Base-by-base conservation (phyloP, 148 eudicot genomes). In the Talinum fruticosum region DNA sequence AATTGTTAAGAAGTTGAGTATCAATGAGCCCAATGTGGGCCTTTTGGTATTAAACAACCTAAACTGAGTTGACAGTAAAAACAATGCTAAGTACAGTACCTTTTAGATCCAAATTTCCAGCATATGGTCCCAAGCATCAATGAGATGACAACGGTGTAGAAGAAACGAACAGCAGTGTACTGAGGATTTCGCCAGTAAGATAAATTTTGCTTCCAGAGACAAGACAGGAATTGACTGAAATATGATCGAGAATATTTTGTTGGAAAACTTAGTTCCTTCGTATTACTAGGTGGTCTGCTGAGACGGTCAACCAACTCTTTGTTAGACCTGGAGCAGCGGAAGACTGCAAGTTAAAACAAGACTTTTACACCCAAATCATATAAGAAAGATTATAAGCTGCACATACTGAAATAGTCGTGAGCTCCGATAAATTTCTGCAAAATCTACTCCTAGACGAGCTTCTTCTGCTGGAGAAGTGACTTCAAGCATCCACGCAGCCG, bases 401-500 rank as follows among this genome's bases (percentile, higher is more conserved):
- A 83, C 94, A 74, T 85, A 96, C 99, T 81, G 90, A 83, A 75
- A 91, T 26, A 96, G 85, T 37, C 76, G 80, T 37, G 99, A 96
- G 53, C 73, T 86, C 84, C 86, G 79, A 83, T 96, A 96, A 75
- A 96, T 57, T 85, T 96, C 98, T 6, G 99, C 97, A 86, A 96
- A 96, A 83, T 96, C 99, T 65, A 93, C 89, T 71, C 88, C 90
- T 23, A 93, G 87, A 69, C 93, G 93, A 69, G 75, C 81, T 87
- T 96, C 99, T 86, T 96, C 99, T 73, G 84, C 76, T 54, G 85
- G 53, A 59, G 97, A 96, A 82, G 98, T 93, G 76, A 90, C 95
- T 75, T 96, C 99, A 83, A 96, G 90, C 95, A 96, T 96, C 99
- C 99, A 96, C 44, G 99, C 91, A 70, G 99, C 97, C 66, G 99